phyloP scores from a whole-genome alignment of 2,329 filamentous ascomycete species.

The Stemphylium beticola region DNA sequence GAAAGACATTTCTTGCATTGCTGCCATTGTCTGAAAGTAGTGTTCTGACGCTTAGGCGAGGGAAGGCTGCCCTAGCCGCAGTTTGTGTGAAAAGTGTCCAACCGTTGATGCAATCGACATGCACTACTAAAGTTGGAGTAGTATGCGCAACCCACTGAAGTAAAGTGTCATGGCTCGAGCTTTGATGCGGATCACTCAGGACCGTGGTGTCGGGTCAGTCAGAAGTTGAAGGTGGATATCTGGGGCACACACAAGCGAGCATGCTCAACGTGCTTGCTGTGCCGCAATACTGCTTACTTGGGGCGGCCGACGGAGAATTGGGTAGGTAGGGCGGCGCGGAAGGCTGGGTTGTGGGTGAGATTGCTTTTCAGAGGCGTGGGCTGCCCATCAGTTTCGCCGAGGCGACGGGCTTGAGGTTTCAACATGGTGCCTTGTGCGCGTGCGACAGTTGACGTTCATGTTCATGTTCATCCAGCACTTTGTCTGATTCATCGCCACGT shows the following conservation, averaged over 20 bases:
- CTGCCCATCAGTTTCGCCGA: slow-evolving; percentile 2
- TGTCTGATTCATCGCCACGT: slow-evolving; percentile 1
- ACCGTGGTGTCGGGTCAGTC: slow-evolving; percentile 8
- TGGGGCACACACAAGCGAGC: slow-evolving; percentile 10
- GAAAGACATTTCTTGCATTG: background rate
- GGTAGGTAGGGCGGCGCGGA: slow-evolving; percentile 12
- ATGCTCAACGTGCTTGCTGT: slow-evolving; percentile 6
- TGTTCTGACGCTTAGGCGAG: no score
- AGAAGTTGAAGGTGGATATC: slow-evolving; percentile 1
- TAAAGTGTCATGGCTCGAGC: background rate
- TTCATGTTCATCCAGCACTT: background rate
- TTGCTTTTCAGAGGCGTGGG: no score
- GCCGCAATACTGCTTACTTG: slow-evolving; percentile 1
- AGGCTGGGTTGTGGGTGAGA: background rate
- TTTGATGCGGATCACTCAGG: background rate
- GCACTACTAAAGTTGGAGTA: no score
- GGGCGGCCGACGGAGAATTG: no score
- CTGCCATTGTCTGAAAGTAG: no score
- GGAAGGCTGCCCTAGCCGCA: no score
- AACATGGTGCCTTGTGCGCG: slow-evolving; percentile 11
- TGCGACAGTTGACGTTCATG: slow-evolving; percentile 5
- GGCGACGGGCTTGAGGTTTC: slow-evolving; percentile 7
- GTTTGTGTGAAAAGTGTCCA: no score
- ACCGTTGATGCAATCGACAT: no score
- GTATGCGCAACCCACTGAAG: no score